Conservation (phyloP, 441 rosid species). For the Dalechampia spathulata region DNA sequence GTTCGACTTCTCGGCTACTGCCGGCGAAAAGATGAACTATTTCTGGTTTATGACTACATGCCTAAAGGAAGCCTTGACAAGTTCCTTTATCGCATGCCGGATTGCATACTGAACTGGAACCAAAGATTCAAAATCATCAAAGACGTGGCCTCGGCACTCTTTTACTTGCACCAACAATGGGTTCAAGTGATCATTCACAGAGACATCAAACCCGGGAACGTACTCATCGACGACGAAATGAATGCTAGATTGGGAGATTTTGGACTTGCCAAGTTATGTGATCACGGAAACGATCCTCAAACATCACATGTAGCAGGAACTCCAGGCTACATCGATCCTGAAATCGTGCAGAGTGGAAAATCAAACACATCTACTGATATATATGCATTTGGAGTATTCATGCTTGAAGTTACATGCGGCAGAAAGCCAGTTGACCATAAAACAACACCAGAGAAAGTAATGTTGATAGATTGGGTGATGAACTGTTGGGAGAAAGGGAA, state of each 20-base stretch:
- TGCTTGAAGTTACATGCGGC: slow-evolving; percentile 58
- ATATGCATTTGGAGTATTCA: slow-evolving; percentile 48
- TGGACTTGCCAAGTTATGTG: slow-evolving; percentile 30
- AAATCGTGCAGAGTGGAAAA: slow-evolving; percentile 44
- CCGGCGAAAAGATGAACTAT: slow-evolving; percentile 22
- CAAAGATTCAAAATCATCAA: slow-evolving; percentile 24
- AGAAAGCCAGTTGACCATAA: slow-evolving; percentile 44
- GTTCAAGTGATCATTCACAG: slow-evolving; percentile 31
- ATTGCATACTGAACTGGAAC: slow-evolving; percentile 19
- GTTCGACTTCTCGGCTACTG: slow-evolving; percentile 35
- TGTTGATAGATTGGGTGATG: slow-evolving; percentile 41
- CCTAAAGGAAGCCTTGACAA: slow-evolving; percentile 34
- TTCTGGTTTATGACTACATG: slow-evolving; percentile 33
- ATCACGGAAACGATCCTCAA: slow-evolving; percentile 20
- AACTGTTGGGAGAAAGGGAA: slow-evolving; percentile 36
- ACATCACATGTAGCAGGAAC: slow-evolving; percentile 32
- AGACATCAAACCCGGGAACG: slow-evolving; percentile 28
- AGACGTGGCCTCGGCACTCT: slow-evolving; percentile 25
- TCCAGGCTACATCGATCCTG: slow-evolving; percentile 34
- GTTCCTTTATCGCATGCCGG: slow-evolving; percentile 15
- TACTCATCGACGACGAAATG: slow-evolving; percentile 25
- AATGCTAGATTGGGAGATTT: slow-evolving; percentile 38
- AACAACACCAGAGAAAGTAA: slow-evolving; percentile 16
- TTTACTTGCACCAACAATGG: slow-evolving; percentile 37
- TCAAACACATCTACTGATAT: slow-evolving; percentile 45